A percentile compares a stretch with the other conserved stretches of the same genome.
phyloP scores from a whole-genome alignment of 1,284 basidiomycete species.

The Ceratobasidium sp. region DNA sequence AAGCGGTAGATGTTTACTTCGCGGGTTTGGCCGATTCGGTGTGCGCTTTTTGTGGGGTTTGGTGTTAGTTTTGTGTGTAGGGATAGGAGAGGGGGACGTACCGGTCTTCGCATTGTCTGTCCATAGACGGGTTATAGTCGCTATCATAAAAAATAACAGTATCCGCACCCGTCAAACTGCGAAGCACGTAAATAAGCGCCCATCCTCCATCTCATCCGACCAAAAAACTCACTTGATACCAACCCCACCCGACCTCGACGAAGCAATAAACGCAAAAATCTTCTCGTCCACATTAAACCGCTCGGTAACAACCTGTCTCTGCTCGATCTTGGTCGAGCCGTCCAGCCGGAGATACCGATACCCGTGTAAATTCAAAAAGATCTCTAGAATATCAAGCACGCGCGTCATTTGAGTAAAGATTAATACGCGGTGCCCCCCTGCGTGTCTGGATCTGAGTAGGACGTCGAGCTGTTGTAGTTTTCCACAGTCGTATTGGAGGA shows the following conservation, averaged over 20 bases:
- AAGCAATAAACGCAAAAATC: conserved; percentile 94
- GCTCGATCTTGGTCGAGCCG: conserved; percentile 95
- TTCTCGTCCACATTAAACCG: conserved; percentile 95
- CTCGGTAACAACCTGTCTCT: conserved; percentile 95
- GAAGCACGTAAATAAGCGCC: conserved; percentile 35
- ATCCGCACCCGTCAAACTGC: conserved; percentile 92
- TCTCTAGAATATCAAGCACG: conserved; percentile 94
- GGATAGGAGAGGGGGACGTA: conserved; percentile 56
- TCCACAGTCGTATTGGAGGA: conserved; percentile 97
- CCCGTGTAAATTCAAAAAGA: conserved; percentile 93
- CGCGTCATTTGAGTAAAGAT: conserved; percentile 99
- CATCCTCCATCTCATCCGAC: conserved; percentile 1
- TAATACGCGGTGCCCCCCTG: conserved; percentile 88
- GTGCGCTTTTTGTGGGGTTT: conserved; percentile 68
- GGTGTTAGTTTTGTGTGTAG: neutral
- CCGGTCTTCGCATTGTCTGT: conserved; percentile 96
- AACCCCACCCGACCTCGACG: conserved; percentile 93
- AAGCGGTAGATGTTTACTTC: conserved; percentile 98
- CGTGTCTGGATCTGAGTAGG: conserved; percentile 87
- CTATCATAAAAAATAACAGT: conserved; percentile 98
- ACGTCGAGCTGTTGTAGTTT: conserved; percentile 89
- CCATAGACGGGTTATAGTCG: conserved; percentile 98
- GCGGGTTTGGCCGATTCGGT: conserved; percentile 95
- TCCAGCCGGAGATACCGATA: conserved; percentile 94
- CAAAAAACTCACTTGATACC: conserved; percentile 87